A percentile compares a stretch with the other conserved stretches of the same genome.
phyloP scores from a whole-genome alignment of 2,329 filamentous ascomycete genomes.

The Fragosphaeria purpurea region DNA sequence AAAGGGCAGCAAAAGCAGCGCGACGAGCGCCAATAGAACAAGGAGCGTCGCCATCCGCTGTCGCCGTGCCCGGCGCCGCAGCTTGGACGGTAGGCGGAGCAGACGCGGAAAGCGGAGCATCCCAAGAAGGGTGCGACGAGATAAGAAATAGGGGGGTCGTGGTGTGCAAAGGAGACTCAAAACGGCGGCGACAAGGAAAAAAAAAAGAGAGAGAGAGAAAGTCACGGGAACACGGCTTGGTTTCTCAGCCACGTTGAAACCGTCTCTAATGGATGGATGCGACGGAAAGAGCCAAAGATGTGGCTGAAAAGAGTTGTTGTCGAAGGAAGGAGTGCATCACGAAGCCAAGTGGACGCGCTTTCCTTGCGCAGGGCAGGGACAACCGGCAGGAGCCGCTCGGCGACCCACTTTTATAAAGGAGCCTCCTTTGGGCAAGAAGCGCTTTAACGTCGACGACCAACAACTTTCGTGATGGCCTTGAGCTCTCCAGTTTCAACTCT shows the following conservation, averaged over 20 bases:
- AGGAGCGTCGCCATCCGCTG: slow-evolving; percentile 48
- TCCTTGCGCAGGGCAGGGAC: not conserved
- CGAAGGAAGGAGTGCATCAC: too few species aligned
- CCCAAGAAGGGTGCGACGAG: not conserved
- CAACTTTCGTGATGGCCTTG: too few species aligned
- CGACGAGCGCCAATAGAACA: slow-evolving; percentile 28
- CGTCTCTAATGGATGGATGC: too few species aligned
- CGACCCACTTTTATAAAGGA: not conserved
- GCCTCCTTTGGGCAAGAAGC: not conserved
- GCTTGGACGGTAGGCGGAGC: slow-evolving; percentile 45
- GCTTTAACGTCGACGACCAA: not conserved
- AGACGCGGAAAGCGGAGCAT: slow-evolving; percentile 28
- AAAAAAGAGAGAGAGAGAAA: not conserved
- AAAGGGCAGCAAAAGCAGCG: slow-evolving; percentile 31
- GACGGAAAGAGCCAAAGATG: too few species aligned
- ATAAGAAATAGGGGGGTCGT: too few species aligned
- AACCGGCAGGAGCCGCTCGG: slow-evolving; percentile 1
- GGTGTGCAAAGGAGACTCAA: too few species aligned
- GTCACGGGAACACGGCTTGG: not conserved
- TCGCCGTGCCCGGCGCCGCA: slow-evolving; percentile 47
- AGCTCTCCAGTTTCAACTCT: too few species aligned
- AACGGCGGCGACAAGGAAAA: not conserved
- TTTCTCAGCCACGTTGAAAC: too few species aligned
- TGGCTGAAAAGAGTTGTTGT: too few species aligned
- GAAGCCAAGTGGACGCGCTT: too few species aligned